Evolutionary conservation across 768 basidiomycete genomes (phyloP).

Genomic region (Myochromella boudieri): DNA sequence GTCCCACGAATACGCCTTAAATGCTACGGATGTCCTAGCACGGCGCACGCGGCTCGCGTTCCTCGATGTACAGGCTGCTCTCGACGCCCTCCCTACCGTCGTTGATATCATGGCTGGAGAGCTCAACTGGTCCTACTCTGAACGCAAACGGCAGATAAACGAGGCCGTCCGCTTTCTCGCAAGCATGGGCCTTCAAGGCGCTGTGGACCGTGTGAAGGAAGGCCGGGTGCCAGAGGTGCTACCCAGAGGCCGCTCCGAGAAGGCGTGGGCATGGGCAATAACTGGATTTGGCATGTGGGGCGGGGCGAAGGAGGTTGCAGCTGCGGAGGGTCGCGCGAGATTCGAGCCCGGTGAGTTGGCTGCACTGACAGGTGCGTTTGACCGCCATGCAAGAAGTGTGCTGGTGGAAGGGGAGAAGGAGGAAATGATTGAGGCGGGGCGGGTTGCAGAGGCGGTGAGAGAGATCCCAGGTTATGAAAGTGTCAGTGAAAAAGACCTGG

Average conservation of each 20-base stretch:
- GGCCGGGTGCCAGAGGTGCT: slow-evolving; percentile 18
- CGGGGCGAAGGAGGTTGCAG: slow-evolving; percentile 7
- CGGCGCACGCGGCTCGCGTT: slow-evolving; percentile 90
- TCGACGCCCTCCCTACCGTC: slow-evolving; percentile 81
- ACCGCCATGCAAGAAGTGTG: slow-evolving; percentile 24
- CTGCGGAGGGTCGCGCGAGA: slow-evolving; percentile 36
- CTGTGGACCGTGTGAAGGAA: slow-evolving; percentile 28
- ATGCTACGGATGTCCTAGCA: slow-evolving; percentile 90
- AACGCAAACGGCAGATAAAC: slow-evolving; percentile 59
- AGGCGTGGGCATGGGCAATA: slow-evolving; percentile 35
- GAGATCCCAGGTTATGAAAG: slow-evolving; percentile 58
- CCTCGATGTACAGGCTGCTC: slow-evolving; percentile 85
- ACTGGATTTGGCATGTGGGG: slow-evolving; percentile 37
- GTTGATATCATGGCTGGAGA: slow-evolving; percentile 91
- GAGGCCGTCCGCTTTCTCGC: slow-evolving; percentile 65
- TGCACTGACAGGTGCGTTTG: slow-evolving; percentile 39
- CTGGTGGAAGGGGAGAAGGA: slow-evolving; percentile 24
- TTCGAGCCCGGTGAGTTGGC: slow-evolving; percentile 47
- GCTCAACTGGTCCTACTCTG: slow-evolving; percentile 67
- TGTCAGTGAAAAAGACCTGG: slow-evolving; percentile 12
- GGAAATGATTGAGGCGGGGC: slow-evolving; percentile 38
- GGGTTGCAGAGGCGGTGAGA: slow-evolving; percentile 42
- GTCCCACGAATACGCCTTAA: slow-evolving; percentile 87
- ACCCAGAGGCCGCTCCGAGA: slow-evolving; percentile 26
- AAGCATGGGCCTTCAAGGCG: slow-evolving; percentile 82